Evolutionary conservation across 805 yeast species (phyloP), one percentile per base, ranked within the genome.

Genomic region (Suhomyces canberraensis): DNA sequence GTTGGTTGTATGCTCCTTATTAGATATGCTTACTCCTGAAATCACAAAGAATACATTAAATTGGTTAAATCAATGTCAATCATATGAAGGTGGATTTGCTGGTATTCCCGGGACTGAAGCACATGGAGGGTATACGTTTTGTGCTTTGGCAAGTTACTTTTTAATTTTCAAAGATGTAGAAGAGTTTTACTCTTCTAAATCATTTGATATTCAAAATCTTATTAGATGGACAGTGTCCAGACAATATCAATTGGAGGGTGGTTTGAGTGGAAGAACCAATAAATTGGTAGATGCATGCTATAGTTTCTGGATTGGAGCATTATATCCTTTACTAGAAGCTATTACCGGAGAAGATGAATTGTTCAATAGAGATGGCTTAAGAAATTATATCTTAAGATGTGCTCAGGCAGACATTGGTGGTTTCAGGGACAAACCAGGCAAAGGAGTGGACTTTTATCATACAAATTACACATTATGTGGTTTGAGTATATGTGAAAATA

Each of bases 251-350:
- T 57, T 78, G n/a, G 96, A 88, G 53, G 95, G 91, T 9, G 97
- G 98, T 0, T 73, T 91, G 31, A 73, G 80, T 9, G 99, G 99
- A 0, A 74, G 99, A 37, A 78, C 95, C 0, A 91, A 91, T 57
- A 93, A 93, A 56, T 70, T 93, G 21, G 98, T 93, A 1, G 98
- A 93, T 56, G 96, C 95, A 0, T 93, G 98, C 59, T 93, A 93
- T 57, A 79, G 91, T 53, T 91, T 84, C 58, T 93, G 98, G 98
- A 83, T 89, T 2, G 98, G 98, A 1, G 95, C 88, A 0, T 56
- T 81, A 25, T 67, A 73, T 44, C 78, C 86, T 0, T 58, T 87
- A 24, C 40, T 88, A 3, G 93, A 85, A 41, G 64, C 74, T 0
- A 63, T 81, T 1, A 42, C 14, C 16, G 41, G 22, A 0, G 25